Base-by-base conservation (phyloP, 2,329 filamentous ascomycete genomes). In the Didymella arachidicola region DNA sequence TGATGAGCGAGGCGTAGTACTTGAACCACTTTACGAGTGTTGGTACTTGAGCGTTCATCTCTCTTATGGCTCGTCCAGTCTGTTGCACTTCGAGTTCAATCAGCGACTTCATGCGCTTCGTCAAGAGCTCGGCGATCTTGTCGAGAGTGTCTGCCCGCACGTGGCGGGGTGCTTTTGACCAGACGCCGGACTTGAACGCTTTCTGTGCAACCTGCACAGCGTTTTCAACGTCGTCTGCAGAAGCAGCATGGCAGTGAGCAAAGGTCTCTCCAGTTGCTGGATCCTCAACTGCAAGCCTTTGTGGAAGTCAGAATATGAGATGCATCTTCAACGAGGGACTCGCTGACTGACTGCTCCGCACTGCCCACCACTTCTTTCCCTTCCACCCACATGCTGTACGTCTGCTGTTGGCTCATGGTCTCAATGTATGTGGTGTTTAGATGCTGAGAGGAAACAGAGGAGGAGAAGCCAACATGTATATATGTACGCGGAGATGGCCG, bases 41-140 rank as follows among this genome's bases (percentile, higher is more conserved):
- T 0, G 86, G 85, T 5, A 89, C 84, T 71, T 91, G 89, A 1
- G 88, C 87, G 47, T 82, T 81, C 87, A 92, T 90, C 72, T 91
- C 89, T 26, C 88, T 85, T 27, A 89, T 79, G 0, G 86, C 85
- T 0, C 89, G 85, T 2, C 89, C 89, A 0, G 89, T 92, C 73
- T 91, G 89, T 32, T 74, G 78, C 7, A 89, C 86, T 72, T 92
- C 89, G 4, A 90, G 80, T 8, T 78, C 73, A 48, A 91, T 87
- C 38, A 91, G 81, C 0, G 78, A 73, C 0, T 84, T 80, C 1
- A 91, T 78, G 7, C 81, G 78, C 0, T 73, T 71, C 1, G 80
- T 79, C 3, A 91, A 79, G 0, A 88, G 78, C 1, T 74, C 70
- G 0, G 87, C 87, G 8, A 85, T 83, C 51, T 79, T 83, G 51